These are phyloP conservation scores for Leishmania martiniquensis DNA, from an alignment of 208 protist species.

Conservation along the genomic window DNA sequence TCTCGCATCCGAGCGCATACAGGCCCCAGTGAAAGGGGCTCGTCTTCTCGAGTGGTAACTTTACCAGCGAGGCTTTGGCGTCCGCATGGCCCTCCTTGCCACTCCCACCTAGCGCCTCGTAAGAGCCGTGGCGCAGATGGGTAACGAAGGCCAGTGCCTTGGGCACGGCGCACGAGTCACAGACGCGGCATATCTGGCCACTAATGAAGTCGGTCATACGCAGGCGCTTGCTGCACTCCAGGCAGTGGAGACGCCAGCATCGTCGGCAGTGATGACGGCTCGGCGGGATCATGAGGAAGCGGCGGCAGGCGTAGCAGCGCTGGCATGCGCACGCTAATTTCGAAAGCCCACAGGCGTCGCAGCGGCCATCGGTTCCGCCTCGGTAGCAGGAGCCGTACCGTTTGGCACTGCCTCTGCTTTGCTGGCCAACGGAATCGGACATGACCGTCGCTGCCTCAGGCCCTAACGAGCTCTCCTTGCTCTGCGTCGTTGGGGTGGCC, in stretches of 20 bases:
- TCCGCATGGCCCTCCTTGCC: background rate
- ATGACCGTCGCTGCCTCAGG: background rate
- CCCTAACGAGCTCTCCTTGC: too few relatives aligned
- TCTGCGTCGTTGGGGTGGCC: too few relatives aligned
- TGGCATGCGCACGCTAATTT: conserved; percentile 46
- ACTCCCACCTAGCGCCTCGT: conserved; percentile 2
- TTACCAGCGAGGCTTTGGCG: background rate
- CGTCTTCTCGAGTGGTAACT: background rate
- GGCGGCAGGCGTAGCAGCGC: conserved; percentile 31
- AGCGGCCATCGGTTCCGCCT: conserved; percentile 28
- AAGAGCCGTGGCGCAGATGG: conserved; percentile 19
- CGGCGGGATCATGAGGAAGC: conserved; percentile 35
- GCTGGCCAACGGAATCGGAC: background rate
- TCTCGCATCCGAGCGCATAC: conserved; percentile 32
- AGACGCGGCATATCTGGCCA: conserved; percentile 25
- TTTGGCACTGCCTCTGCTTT: conserved; percentile 5
- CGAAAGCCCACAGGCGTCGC: conserved; percentile 27
- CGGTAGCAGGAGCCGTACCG: conserved; percentile 34
- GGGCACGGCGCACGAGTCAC: conserved; percentile 39
- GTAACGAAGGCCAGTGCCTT: conserved; percentile 24
- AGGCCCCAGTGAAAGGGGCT: conserved; percentile 39
- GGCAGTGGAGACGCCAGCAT: conserved; percentile 46
- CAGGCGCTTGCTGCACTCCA: conserved; percentile 24
- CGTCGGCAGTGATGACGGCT: conserved; percentile 44
- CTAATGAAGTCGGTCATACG: conserved; percentile 32